phyloP scores from a whole-genome alignment of 768 basidiomycete genomes.

The Lactifluus echinatus region DNA sequence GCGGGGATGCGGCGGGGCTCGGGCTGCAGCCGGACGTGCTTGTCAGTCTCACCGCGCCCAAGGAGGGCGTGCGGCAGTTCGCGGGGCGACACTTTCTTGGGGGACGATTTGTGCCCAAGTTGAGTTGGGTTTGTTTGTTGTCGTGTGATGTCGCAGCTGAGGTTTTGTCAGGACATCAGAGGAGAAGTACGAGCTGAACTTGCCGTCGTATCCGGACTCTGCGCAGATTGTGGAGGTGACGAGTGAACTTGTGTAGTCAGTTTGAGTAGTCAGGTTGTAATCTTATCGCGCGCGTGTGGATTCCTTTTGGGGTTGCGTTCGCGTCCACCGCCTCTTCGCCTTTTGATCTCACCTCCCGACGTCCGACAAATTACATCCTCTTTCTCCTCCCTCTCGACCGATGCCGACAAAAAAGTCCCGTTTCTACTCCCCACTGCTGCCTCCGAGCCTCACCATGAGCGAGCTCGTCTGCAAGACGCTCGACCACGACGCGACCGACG shows the following conservation, averaged over 20 bases:
- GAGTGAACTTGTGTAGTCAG: too few species aligned
- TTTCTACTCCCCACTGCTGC: conserved; percentile 55
- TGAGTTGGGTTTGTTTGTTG: conserved; percentile 41
- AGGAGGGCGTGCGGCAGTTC: conserved; percentile 73
- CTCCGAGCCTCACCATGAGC: conserved; percentile 62
- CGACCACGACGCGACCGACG: conserved; percentile 66
- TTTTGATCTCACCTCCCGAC: not conserved
- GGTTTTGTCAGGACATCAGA: conserved; percentile 66
- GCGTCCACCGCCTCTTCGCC: not conserved
- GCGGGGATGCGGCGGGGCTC: conserved; percentile 47
- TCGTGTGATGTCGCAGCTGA: too few species aligned
- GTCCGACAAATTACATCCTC: not conserved
- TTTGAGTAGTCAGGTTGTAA: not conserved
- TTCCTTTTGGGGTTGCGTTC: not conserved
- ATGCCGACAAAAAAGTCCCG: conserved; percentile 20
- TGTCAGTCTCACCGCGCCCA: conserved; percentile 90
- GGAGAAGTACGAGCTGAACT: conserved; percentile 65
- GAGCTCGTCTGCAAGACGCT: conserved; percentile 74
- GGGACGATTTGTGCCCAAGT: conserved; percentile 87
- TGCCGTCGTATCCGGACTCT: conserved; percentile 71
- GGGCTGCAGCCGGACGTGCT: conserved; percentile 72
- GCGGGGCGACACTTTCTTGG: conserved; percentile 86
- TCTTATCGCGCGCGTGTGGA: not conserved
- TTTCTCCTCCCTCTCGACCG: not conserved
- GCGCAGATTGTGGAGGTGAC: conserved; percentile 72